A percentile compares a stretch with the other conserved stretches of the same genome.
phyloP scores from a whole-genome alignment of 2,329 filamentous ascomycete genomes.

The Claviceps cyperi region DNA sequence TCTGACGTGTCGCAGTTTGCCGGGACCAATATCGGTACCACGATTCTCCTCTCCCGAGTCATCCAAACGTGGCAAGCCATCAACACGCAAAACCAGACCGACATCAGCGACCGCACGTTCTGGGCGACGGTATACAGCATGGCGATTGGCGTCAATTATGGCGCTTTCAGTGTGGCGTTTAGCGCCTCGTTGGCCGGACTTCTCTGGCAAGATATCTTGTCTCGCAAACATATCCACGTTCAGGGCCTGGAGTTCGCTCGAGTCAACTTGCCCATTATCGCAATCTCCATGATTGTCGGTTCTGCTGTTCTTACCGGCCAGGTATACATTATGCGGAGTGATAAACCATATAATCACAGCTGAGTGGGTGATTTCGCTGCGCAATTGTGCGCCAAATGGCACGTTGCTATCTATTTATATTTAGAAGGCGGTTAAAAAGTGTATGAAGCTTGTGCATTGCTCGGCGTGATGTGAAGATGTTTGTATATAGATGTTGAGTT shows the following conservation, averaged over 20 bases:
- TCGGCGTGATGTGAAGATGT: no score
- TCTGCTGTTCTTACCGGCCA: slow-evolving; percentile 47
- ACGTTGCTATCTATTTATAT: no score
- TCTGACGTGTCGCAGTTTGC: slow-evolving; percentile 39
- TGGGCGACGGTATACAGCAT: slow-evolving; percentile 64
- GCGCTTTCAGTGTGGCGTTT: slow-evolving; percentile 59
- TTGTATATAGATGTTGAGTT: no score
- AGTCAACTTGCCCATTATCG: slow-evolving; percentile 57
- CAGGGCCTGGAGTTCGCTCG: slow-evolving; percentile 49
- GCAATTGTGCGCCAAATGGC: no score
- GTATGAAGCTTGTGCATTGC: no score
- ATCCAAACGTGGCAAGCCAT: slow-evolving; percentile 55
- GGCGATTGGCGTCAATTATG: slow-evolving; percentile 62
- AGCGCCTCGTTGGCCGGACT: slow-evolving; percentile 58
- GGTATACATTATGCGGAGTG: slow-evolving; percentile 37
- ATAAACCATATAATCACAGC: slow-evolving; percentile 4
- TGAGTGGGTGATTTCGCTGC: neutral
- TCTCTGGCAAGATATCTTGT: slow-evolving; percentile 57
- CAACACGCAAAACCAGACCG: slow-evolving; percentile 27
- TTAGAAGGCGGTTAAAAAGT: no score
- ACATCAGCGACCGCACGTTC: slow-evolving; percentile 50
- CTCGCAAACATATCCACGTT: slow-evolving; percentile 53
- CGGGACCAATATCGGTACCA: slow-evolving; percentile 63
- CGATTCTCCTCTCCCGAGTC: slow-evolving; percentile 56
- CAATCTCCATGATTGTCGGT: slow-evolving; percentile 51